Evolutionary conservation across 108 stramenopile species (phyloP).

Genomic region (Discostella stelligeroides): DNA sequence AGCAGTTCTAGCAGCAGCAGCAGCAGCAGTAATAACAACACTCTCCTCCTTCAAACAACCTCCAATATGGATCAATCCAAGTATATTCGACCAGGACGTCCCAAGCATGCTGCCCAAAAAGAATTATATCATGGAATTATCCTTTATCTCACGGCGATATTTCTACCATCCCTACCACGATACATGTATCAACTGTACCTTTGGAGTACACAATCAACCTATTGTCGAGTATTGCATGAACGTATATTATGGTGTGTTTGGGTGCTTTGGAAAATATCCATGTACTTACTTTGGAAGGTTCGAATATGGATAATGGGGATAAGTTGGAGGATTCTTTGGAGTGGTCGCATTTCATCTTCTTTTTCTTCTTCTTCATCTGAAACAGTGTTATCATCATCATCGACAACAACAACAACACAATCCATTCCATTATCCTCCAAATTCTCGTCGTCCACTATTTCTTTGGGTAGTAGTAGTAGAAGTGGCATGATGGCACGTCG

Average conservation of each 20-base stretch:
- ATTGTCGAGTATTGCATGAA: slow-evolving; percentile 14
- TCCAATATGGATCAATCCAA: slow-evolving; percentile 9
- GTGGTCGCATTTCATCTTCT: too few species aligned
- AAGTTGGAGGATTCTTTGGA: too few species aligned
- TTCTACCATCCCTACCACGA: slow-evolving; percentile 31
- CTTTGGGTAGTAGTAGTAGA: background rate
- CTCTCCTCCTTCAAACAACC: too few species aligned
- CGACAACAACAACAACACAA: too few species aligned
- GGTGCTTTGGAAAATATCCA: slow-evolving; percentile 29
- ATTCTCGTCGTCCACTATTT: too few species aligned
- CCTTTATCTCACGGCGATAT: slow-evolving; percentile 40
- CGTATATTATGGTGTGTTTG: slow-evolving; percentile 34
- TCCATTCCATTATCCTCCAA: too few species aligned
- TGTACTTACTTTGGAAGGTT: too few species aligned
- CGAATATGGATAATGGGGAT: too few species aligned
- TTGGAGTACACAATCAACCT: background rate
- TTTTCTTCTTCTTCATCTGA: too few species aligned
- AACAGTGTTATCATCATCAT: too few species aligned
- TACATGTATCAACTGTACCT: slow-evolving; percentile 24
- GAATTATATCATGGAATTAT: slow-evolving; percentile 30
- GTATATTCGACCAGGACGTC: slow-evolving; percentile 41
- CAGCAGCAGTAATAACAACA: background rate
- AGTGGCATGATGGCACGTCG: background rate
- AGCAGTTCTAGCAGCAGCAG: background rate
- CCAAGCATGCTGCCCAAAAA: slow-evolving; percentile 19